Base-by-base conservation (phyloP, 352 stramenopile species). In the Globisporangium cederbergense region DNA sequence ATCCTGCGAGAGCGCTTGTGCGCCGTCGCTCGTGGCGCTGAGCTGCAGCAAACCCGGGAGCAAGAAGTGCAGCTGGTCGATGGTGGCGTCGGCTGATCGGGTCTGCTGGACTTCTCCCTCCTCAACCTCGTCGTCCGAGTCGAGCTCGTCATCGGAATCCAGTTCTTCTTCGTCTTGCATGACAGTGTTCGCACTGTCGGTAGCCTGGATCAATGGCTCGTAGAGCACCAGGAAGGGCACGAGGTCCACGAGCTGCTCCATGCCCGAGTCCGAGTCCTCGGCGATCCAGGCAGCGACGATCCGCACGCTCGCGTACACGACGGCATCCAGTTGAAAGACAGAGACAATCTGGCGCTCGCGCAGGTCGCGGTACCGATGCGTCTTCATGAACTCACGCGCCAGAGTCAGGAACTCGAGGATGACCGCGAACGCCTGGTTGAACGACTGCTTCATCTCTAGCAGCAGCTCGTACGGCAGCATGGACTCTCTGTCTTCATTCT, bases 201-300 rank as follows among this genome's bases (percentile, higher is more conserved):
- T 11, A 45, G 51, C 11, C 64, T 60, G 32, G 7, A 38, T 65
- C 42, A 52, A 55, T 38, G 20, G 62, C 55, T 70, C 72, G 68
- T 91, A 96, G 64, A 79, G 88, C 14, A 96, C 78, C 57, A 96
- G 80, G 57, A 94, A 96, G 13, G 87, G 85, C 22, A 93, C 56
- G 34, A 94, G 49, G 20, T 89, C 75, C 54, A 94, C 76, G 25
- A 90, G 72, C 43, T 92, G 66, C 46, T 88, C 74, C 22, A 83
- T 75, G 58, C 76, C 82, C 11, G 83, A 81, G 64, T 96, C 87
- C 9, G 84, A 88, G 58, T 94, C 84, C 70, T 96, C 85, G 14
- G 87, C 87, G 16, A 96, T 83, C 85, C 87, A 96, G 2, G 87
- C 81, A 34, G 83, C 82, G 32, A 90, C 74, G 38, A 96, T 67